Conservation (phyloP, 106 monocot species). For the Amphibolis antarctica region DNA sequence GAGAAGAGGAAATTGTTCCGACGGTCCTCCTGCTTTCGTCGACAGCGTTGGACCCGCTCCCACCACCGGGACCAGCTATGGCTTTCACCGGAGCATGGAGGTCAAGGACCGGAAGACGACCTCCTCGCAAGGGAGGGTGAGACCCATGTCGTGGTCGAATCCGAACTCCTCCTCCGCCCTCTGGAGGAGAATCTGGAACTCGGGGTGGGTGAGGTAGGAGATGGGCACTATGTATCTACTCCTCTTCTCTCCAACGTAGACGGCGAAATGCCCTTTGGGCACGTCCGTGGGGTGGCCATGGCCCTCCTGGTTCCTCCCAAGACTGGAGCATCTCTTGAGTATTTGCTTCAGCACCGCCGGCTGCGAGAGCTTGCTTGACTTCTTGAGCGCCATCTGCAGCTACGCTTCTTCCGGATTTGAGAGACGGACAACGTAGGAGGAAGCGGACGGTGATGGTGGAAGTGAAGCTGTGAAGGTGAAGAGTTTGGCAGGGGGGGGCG, state of each 20-base stretch:
- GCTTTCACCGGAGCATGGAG: constrained; percentile 16
- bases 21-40: not conserved
- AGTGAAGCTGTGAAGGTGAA: not conserved
- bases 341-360: constrained; percentile 10
- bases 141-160: constrained; percentile 47
- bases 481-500: not conserved
- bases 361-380: constrained; percentile 9
- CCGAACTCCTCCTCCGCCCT: constrained; percentile 56
- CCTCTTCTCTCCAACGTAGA: constrained; percentile 49
- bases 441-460: not conserved
- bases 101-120: constrained; percentile 42
- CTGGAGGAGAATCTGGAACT: constrained; percentile 40
- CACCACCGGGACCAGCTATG: not conserved
- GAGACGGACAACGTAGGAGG: not conserved
- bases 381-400: constrained; percentile 2
- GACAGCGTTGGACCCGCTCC: not conserved
- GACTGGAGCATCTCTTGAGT: constrained; percentile 28
- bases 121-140: constrained; percentile 55
- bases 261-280: constrained; percentile 49
- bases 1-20: not conserved
- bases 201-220: constrained; percentile 25
- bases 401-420: not conserved
- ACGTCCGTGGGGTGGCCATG: constrained; percentile 28
- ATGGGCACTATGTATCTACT: constrained; percentile 49
- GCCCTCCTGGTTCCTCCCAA: constrained; percentile 24